Percentiles rank a stretch among this genome's conserved stretches.
Conservation (phyloP, 1,139 yeast species). For the Cylindricascospora bacillispora region DNA sequence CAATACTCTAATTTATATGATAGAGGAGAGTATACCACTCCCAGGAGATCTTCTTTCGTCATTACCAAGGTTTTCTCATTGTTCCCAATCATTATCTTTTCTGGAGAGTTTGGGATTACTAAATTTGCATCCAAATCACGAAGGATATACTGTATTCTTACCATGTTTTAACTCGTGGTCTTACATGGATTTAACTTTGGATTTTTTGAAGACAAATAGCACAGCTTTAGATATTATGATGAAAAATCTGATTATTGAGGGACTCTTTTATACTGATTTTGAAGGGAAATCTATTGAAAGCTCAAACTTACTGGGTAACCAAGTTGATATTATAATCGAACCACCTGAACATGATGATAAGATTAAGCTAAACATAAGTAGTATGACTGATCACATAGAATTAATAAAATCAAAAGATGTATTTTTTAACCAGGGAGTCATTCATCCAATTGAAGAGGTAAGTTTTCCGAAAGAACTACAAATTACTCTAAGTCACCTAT, state of each 20-base stretch:
- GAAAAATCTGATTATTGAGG: constrained; percentile 48
- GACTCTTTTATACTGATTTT: constrained; percentile 56
- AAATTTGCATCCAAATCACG: constrained; percentile 32
- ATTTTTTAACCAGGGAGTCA: constrained; percentile 72
- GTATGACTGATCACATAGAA: constrained; percentile 21
- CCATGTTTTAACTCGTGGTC: constrained; percentile 79
- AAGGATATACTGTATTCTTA: constrained; percentile 64
- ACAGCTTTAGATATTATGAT: constrained; percentile 40
- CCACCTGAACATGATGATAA: neutral
- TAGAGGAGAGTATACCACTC: constrained; percentile 44
- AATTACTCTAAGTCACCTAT: constrained; percentile 45
- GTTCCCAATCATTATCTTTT: constrained; percentile 39
- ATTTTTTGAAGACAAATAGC: constrained; percentile 43
- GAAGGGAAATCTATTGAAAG: constrained; percentile 21
- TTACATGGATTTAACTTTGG: constrained; percentile 45
- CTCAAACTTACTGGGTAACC: constrained; percentile 29
- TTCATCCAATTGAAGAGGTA: constrained; percentile 53
- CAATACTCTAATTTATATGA: constrained; percentile 48
- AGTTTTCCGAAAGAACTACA: constrained; percentile 45
- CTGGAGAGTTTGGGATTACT: constrained; percentile 38
- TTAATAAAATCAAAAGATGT: constrained; percentile 46
- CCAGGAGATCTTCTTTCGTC: constrained; percentile 44
- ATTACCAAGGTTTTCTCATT: constrained; percentile 41
- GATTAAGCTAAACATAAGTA: constrained; percentile 8
- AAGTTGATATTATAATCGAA: constrained; percentile 10